These are phyloP conservation scores for Pinus albicaulis DNA, from an alignment of 75 land plant genomes.

Conservation along the genomic window DNA sequence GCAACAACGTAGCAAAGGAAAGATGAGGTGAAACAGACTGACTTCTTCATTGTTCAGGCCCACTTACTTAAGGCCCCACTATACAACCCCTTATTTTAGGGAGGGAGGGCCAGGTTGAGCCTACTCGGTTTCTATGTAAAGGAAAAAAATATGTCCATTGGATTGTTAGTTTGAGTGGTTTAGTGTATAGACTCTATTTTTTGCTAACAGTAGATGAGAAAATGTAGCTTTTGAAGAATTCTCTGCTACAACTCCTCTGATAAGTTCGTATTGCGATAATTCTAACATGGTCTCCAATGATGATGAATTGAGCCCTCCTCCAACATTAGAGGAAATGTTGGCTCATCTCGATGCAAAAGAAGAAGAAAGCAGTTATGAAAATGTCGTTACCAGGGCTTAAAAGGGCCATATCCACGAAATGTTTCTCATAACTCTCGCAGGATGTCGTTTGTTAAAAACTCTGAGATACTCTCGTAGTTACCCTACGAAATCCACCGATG, in stretches of 20 bases:
- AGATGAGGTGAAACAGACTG: too few species aligned
- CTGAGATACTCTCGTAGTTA: constrained; percentile 55
- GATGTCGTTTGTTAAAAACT: constrained; percentile 63
- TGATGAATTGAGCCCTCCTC: constrained; percentile 4
- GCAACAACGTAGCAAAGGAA: too few species aligned
- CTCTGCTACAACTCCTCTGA: constrained; percentile 6
- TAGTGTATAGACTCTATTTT: neutral
- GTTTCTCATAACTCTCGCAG: constrained; percentile 14
- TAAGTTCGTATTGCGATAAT: constrained; percentile 2
- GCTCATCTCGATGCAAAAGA: constrained; percentile 44
- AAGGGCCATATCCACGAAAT: neutral
- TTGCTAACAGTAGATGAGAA: neutral
- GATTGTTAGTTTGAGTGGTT: too few species aligned
- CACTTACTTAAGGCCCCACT: too few species aligned
- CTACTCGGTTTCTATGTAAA: too few species aligned
- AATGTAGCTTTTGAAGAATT: neutral
- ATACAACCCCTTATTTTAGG: too few species aligned
- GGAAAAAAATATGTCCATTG: too few species aligned
- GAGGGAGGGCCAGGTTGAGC: too few species aligned
- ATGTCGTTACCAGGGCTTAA: neutral
- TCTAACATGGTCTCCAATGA: neutral
- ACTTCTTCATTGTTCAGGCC: too few species aligned
- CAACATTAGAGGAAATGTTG: constrained; percentile 70
- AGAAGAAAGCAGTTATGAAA: constrained; percentile 3
- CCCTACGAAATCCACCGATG: too few species aligned